These are phyloP conservation scores for Anthostomella pinea DNA, from an alignment of 2,329 filamentous ascomycete species.

Conservation along the genomic window DNA sequence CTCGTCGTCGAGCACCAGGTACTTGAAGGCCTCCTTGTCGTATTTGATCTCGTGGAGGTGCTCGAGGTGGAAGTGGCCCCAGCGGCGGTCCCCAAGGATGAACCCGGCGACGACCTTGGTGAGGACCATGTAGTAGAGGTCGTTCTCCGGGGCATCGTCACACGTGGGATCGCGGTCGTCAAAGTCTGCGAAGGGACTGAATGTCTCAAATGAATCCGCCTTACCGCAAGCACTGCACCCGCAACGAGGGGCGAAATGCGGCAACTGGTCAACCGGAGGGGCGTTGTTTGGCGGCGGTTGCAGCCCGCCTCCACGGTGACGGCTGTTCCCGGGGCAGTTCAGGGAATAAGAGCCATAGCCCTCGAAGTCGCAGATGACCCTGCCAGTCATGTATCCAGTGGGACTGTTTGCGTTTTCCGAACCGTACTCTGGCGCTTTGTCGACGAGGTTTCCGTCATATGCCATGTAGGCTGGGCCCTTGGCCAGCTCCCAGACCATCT, in stretches of 20 bases:
- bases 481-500: constrained; percentile 46
- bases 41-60: constrained; percentile 39
- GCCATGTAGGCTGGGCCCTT: constrained; percentile 45
- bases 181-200: constrained; percentile 38
- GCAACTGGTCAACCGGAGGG: constrained; percentile 37
- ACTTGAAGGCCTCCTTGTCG: constrained; percentile 48
- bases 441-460: constrained; percentile 42
- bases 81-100: constrained; percentile 42
- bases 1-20: constrained; percentile 47
- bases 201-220: constrained; percentile 12
- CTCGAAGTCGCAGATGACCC: constrained; percentile 43
- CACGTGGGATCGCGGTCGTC: constrained; percentile 38
- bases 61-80: constrained; percentile 42
- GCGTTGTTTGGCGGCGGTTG: constrained; percentile 16
- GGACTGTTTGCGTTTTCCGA: constrained; percentile 23
- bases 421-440: constrained; percentile 21
- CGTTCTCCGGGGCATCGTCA: constrained; percentile 36
- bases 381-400: constrained; percentile 34
- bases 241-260: constrained; percentile 40
- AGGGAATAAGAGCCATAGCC: constrained; percentile 37
- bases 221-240: constrained; percentile 37
- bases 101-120: constrained; percentile 46
- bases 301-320: constrained; percentile 1
- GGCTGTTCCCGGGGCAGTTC: constrained; percentile 21
- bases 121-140: constrained; percentile 44